phyloP scores from a whole-genome alignment of 192 early-diverging fungal genomes.

The Backusella australiensis region DNA sequence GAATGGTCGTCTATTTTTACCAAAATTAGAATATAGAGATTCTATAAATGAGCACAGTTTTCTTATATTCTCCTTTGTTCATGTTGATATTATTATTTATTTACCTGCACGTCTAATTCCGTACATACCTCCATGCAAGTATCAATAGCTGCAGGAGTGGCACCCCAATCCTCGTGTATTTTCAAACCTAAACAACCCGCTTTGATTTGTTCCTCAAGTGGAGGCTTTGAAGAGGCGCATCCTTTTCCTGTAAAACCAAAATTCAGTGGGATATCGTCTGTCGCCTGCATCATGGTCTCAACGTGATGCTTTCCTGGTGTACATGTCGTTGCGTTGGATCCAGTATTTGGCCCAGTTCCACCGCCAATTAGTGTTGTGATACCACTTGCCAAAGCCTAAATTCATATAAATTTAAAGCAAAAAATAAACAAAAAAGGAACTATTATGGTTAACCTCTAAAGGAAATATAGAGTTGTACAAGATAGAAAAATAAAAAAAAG shows the following conservation, averaged over 20 bases:
- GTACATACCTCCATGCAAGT: conserved; percentile 82
- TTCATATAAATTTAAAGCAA: conserved; percentile 29
- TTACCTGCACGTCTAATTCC: conserved; percentile 75
- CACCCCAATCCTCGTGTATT: conserved; percentile 95
- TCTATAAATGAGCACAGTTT: not conserved
- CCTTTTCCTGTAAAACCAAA: conserved; percentile 94
- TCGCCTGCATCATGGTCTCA: conserved; percentile 85
- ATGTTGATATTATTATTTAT: not conserved
- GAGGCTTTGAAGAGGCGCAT: conserved; percentile 66
- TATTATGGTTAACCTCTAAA: conserved; percentile 1
- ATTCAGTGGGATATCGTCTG: conserved; percentile 87
- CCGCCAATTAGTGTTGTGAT: conserved; percentile 85
- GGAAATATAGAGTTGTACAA: not conserved
- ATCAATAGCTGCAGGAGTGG: conserved; percentile 91
- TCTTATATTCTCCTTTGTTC: not conserved
- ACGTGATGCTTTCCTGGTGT: conserved; percentile 82
- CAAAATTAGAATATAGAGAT: not conserved
- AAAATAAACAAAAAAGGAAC: not conserved
- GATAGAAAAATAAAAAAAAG: conserved; percentile 17
- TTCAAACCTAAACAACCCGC: conserved; percentile 87
- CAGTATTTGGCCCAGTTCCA: conserved; percentile 93
- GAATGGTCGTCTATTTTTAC: conserved; percentile 71
- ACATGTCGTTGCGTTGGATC: conserved; percentile 94
- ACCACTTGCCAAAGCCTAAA: conserved; percentile 66
- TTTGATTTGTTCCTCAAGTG: conserved; percentile 75